Evolutionary conservation across 2,329 filamentous ascomycete genomes (phyloP), one percentile per base, ranked within the genome.

Genomic region (Elsinoe australis): DNA sequence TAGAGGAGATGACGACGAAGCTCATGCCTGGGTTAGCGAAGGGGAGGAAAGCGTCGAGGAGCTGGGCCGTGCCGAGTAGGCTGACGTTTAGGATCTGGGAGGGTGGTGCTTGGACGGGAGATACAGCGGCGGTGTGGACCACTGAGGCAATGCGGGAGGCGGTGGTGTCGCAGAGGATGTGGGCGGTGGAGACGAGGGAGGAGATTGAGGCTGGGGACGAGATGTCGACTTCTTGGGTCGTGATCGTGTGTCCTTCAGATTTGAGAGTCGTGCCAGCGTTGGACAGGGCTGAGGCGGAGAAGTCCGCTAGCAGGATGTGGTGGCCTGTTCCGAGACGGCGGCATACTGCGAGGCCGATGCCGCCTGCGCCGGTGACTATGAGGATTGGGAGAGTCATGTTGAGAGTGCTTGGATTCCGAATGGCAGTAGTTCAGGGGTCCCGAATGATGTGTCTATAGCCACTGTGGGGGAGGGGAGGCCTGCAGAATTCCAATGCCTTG

Each of bases 261-360:
- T 24, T 5, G 39, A 44, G 39, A 7, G 39, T 10, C 2, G 39
- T 17, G 24, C 22, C 22, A 17, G 39, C 39, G 5, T 15, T 15
- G 10, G 22, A 19, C 19, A 44, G 39, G 14, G 26, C 17, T 12
- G 24, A 5, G 24, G 24, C 6, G 39, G 39, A 29, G 39, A 18
- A 44, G 39, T 44, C 26, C 15, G 39, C 39, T 12, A 44, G 39
- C 8, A 44, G 39, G 39, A 18, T 44, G 39, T 44, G 39, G 39
- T 44, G 39, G 22, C 19, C 12, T 15, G n/a, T 12, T 5, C 39
- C 39, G 4, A 44, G 22, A 9, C 39, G 39, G n/a, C 39, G 39
- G 15, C 19, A 19, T 22, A 31, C 17, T 19, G 39, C 12, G 22
- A 44, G 22, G 15, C 39, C 39, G 22, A 44, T 44, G 22, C 26